Evolutionary conservation across 495 filamentous ascomycete species (phyloP).

Genomic region (Aspergillus affinis): DNA sequence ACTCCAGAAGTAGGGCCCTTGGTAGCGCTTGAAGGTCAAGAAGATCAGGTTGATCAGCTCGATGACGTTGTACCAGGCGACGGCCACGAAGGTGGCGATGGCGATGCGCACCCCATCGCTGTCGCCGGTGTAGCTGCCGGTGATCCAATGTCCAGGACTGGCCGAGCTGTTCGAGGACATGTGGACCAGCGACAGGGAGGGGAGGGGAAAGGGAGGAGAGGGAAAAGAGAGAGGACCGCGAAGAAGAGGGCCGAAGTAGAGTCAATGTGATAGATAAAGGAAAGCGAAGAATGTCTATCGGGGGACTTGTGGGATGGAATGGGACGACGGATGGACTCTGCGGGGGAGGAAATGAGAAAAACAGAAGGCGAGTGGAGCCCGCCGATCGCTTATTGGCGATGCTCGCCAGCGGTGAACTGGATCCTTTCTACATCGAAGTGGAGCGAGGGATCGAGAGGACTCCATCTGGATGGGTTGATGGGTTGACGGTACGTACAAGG

Average conservation of each 20-base stretch:
- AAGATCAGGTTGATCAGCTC: conserved; percentile 45
- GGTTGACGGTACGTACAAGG: no score
- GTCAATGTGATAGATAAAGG: neutral
- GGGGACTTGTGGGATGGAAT: no score
- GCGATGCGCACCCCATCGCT: conserved; percentile 26
- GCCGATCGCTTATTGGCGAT: neutral
- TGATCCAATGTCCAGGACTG: conserved; percentile 24
- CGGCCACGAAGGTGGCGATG: conserved; percentile 40
- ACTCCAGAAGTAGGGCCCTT: conserved; percentile 51
- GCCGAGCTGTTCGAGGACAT: conserved; percentile 9
- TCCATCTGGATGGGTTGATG: no score
- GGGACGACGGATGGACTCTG: neutral
- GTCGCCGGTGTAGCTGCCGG: conserved; percentile 23
- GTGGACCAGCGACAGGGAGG: neutral
- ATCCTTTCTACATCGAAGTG: neutral
- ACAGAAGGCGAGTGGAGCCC: neutral
- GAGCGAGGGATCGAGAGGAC: no score
- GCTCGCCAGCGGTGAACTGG: neutral
- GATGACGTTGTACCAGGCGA: conserved; percentile 44
- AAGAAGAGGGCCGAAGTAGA: neutral
- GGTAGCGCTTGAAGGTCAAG: conserved; percentile 42
- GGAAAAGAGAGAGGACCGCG: neutral
- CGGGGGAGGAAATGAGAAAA: neutral
- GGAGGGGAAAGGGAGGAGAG: neutral
- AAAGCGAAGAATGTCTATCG: neutral